A percentile compares a stretch with the other conserved stretches of the same genome.
phyloP scores from a whole-genome alignment of 805 yeast species.

The Spathaspora hagerdaliae region DNA sequence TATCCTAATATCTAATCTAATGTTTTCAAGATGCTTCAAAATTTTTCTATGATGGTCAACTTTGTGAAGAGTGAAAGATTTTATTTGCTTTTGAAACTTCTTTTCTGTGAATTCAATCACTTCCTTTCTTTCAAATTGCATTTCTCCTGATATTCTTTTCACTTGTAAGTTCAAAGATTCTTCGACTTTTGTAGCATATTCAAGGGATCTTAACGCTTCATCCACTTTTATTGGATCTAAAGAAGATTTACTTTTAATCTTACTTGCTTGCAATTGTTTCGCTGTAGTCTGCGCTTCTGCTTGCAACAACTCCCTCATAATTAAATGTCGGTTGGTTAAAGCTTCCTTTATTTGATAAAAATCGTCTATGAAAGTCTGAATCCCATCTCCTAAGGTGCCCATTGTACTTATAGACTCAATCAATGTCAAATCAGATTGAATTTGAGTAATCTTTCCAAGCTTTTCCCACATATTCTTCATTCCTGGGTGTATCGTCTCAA shows the following conservation, averaged over 20 bases:
- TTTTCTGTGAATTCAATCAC: constrained; percentile 56
- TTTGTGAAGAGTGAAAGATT: constrained; percentile 58
- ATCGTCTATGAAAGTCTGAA: constrained; percentile 62
- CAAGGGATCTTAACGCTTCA: constrained; percentile 78
- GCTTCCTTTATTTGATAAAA: constrained; percentile 89
- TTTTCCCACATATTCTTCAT: constrained; percentile 78
- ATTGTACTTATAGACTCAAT: constrained; percentile 66
- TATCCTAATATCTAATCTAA: constrained; percentile 65
- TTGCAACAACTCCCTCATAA: constrained; percentile 82
- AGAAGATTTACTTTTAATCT: constrained; percentile 65
- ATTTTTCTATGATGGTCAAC: constrained; percentile 86
- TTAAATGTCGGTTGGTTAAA: constrained; percentile 82
- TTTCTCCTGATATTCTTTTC: constrained; percentile 78
- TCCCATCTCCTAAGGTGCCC: constrained; percentile 74
- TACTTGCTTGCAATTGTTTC: constrained; percentile 68
- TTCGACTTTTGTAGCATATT: constrained; percentile 73
- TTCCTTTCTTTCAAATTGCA: constrained; percentile 68
- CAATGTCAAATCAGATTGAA: constrained; percentile 74
- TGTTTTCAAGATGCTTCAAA: constrained; percentile 66
- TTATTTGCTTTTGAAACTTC: constrained; percentile 51
- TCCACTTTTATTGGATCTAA: constrained; percentile 87
- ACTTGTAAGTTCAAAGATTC: constrained; percentile 74
- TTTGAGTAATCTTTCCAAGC: constrained; percentile 62
- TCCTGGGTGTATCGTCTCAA: constrained; percentile 55
- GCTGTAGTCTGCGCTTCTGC: constrained; percentile 73